A percentile compares a stretch with the other conserved stretches of the same genome.
phyloP scores from a whole-genome alignment of 441 rosid genomes.

The Brassica balearica region DNA sequence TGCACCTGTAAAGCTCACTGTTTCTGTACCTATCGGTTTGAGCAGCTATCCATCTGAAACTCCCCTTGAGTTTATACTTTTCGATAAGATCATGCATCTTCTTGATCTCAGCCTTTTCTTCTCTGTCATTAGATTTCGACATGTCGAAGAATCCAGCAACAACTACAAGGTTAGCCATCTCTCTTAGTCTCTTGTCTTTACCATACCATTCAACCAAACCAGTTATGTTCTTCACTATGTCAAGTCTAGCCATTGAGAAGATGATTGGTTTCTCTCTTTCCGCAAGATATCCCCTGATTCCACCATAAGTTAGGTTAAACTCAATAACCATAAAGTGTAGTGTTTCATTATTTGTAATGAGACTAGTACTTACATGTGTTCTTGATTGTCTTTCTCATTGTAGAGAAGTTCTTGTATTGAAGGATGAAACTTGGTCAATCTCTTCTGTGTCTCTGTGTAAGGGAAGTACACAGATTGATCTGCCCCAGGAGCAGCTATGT shows the following conservation, averaged over 20 bases:
- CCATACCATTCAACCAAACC: slow-evolving; percentile 95
- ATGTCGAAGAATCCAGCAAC: slow-evolving; percentile 92
- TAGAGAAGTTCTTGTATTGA: slow-evolving; percentile 79
- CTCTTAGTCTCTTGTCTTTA: slow-evolving; percentile 71
- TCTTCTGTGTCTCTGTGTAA: slow-evolving; percentile 53
- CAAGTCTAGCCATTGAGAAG: slow-evolving; percentile 97
- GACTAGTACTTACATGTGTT: slow-evolving; percentile 67
- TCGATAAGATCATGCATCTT: slow-evolving; percentile 83
- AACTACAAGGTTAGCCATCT: slow-evolving; percentile 78
- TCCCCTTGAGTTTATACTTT: slow-evolving; percentile 80
- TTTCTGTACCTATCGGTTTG: slow-evolving; percentile 85
- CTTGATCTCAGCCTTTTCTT: slow-evolving; percentile 83
- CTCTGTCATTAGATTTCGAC: slow-evolving; percentile 80
- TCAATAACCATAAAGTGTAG: not conserved
- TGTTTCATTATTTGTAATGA: slow-evolving; percentile 12
- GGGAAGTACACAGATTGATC: slow-evolving; percentile 94
- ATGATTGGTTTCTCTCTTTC: slow-evolving; percentile 80
- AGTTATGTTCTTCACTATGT: slow-evolving; percentile 82
- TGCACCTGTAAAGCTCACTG: slow-evolving; percentile 87
- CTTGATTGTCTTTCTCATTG: slow-evolving; percentile 62
- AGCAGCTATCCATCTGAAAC: slow-evolving; percentile 93
- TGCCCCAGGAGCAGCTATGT: slow-evolving; percentile 93
- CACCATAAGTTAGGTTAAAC: slow-evolving; percentile 6
- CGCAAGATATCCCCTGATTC: slow-evolving; percentile 79
- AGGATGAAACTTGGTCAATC: slow-evolving; percentile 65